phyloP scores from a whole-genome alignment of 305 asterid species.

The Fraxinus dipetala region DNA sequence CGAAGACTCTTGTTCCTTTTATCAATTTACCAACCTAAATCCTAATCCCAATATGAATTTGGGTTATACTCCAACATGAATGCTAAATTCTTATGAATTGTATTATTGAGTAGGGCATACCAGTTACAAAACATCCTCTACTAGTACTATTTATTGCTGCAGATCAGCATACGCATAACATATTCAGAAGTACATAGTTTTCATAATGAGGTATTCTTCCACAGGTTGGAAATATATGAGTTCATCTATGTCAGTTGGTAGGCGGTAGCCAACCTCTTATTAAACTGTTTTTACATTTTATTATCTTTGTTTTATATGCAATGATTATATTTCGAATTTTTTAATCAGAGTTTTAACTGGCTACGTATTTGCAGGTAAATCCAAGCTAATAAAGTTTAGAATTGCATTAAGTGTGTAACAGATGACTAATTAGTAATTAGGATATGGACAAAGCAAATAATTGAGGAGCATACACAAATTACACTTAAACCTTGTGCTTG shows the following conservation, averaged over 20 bases:
- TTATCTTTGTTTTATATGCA: constrained; percentile 21
- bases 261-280: constrained; percentile 34
- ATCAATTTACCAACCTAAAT: too few relatives aligned
- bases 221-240: not conserved
- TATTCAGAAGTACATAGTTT: not conserved
- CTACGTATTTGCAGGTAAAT: constrained; percentile 41
- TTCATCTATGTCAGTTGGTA: constrained; percentile 28
- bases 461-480: constrained; percentile 33
- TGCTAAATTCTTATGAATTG: not conserved
- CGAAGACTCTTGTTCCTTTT: too few relatives aligned
- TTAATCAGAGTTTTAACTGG: constrained; percentile 33
- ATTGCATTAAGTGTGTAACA: constrained; percentile 14
- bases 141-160: not conserved
- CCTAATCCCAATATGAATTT: too few relatives aligned
- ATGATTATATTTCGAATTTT: constrained; percentile 21
- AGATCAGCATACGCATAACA: not conserved
- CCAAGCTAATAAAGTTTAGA: constrained; percentile 29
- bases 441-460: constrained; percentile 39
- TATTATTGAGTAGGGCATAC: not conserved
- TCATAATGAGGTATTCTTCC: not conserved
- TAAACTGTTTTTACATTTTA: not conserved
- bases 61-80: too few relatives aligned
- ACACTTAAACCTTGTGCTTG: constrained; percentile 16
- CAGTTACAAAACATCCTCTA: not conserved
- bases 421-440: constrained; percentile 13